phyloP scores from a whole-genome alignment of 805 yeast species.

The Zygosaccharomyces bailii region DNA sequence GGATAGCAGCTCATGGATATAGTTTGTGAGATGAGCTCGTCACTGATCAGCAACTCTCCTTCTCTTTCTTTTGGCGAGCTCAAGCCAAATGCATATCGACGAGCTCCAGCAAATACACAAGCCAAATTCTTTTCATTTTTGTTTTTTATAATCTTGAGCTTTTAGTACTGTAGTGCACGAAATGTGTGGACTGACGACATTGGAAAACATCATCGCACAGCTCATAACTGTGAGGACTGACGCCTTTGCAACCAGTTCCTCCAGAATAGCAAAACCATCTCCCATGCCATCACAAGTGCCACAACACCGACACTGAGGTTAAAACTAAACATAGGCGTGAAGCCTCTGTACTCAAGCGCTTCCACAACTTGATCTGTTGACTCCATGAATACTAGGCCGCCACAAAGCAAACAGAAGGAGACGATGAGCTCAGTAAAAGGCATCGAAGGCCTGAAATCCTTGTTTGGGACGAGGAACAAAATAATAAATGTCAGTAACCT shows the following conservation, averaged over 20 bases:
- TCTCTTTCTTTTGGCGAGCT: neutral
- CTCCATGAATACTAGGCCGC: conserved; percentile 91
- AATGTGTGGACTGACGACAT: neutral
- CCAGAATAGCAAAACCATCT: conserved; percentile 63
- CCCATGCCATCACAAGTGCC: conserved; percentile 84
- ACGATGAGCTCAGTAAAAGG: conserved; percentile 86
- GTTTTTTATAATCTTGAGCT: neutral
- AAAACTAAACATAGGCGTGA: conserved; percentile 85
- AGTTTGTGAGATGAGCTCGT: neutral
- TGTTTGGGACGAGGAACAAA: conserved; percentile 43
- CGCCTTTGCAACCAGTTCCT: conserved; percentile 45
- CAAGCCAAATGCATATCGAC: neutral
- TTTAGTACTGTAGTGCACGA: neutral
- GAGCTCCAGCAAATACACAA: neutral
- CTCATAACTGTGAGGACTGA: conserved; percentile 2
- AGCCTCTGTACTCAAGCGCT: conserved; percentile 77
- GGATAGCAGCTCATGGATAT: neutral
- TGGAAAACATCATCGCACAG: neutral
- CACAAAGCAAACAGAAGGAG: conserved; percentile 75
- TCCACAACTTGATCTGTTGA: conserved; percentile 82
- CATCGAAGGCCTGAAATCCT: conserved; percentile 48
- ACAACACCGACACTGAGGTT: conserved; percentile 79
- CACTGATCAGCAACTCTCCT: neutral
- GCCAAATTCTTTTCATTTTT: neutral
- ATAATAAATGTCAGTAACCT: conserved; percentile 62